Percentiles rank a stretch among this genome's conserved stretches.
These are phyloP conservation scores for Tuber aestivum DNA, from an alignment of 495 filamentous ascomycete genomes.

Conservation along the genomic window DNA sequence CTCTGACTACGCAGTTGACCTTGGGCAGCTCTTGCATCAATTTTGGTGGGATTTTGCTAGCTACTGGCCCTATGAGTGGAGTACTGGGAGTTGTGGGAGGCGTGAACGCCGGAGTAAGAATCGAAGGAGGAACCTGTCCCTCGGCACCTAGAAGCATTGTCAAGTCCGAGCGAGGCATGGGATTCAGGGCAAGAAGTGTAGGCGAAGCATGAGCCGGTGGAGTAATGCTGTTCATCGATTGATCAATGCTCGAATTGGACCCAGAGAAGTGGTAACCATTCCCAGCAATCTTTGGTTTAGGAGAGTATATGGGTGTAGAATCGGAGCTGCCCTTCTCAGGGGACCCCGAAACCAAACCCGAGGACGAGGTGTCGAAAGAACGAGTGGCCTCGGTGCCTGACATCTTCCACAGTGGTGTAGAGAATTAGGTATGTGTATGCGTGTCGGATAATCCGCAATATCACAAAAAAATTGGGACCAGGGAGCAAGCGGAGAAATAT, in stretches of 20 bases:
- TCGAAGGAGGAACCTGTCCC: conserved; percentile 24
- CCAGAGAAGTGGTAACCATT: neutral
- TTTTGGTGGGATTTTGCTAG: conserved; percentile 54
- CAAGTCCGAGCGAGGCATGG: conserved; percentile 15
- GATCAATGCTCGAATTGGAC: neutral
- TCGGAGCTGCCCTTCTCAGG: neutral
- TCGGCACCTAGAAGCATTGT: conserved; percentile 9
- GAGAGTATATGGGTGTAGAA: neutral
- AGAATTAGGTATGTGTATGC: neutral
- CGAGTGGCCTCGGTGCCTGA: neutral
- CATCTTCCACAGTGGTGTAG: neutral
- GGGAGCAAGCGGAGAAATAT: neutral
- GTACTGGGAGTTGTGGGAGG: conserved; percentile 68
- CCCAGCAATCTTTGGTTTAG: neutral
- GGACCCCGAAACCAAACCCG: neutral
- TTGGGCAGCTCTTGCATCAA: conserved; percentile 63
- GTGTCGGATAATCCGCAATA: neutral
- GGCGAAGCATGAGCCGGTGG: conserved; percentile 26
- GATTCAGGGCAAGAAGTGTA: conserved; percentile 12
- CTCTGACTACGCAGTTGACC: conserved; percentile 75
- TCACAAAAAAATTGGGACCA: neutral
- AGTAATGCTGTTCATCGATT: conserved; percentile 6
- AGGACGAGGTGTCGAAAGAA: neutral
- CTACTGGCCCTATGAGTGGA: conserved; percentile 51
- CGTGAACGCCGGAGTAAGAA: conserved; percentile 68